These are phyloP conservation scores for Talaromyces adpressus DNA, from an alignment of 495 filamentous ascomycete genomes.

Conservation along the genomic window DNA sequence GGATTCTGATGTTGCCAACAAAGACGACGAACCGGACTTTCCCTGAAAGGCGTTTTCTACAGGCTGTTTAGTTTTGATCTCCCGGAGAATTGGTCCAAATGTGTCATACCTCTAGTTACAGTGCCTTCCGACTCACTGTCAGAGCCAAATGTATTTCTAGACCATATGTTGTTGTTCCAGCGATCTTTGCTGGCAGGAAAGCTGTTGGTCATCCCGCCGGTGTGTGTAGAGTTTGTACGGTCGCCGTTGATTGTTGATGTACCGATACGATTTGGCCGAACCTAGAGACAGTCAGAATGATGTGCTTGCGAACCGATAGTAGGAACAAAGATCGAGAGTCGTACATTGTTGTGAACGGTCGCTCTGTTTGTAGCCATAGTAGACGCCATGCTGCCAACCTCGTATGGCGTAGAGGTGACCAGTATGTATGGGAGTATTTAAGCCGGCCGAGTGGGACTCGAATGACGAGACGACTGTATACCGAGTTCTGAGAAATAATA, in stretches of 20 bases:
- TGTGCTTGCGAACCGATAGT: background rate
- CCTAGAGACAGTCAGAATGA: conserved; percentile 15
- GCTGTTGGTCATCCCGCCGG: conserved; percentile 30
- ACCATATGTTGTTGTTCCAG: conserved; percentile 58
- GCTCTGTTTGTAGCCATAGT: conserved; percentile 33
- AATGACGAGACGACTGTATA: background rate
- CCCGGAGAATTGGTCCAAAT: background rate
- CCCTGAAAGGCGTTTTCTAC: conserved; percentile 32
- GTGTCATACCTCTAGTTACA: conserved; percentile 5
- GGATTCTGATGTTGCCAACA: conserved; percentile 58
- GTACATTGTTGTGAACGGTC: conserved; percentile 36
- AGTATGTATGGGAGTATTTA: conserved; percentile 1
- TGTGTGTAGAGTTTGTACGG: conserved; percentile 28
- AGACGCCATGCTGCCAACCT: conserved; percentile 25
- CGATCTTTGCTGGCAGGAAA: conserved; percentile 40
- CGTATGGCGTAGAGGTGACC: background rate
- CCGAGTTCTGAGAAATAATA: background rate
- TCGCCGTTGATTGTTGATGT: conserved; percentile 35
- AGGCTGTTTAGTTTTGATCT: background rate
- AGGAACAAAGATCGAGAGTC: conserved; percentile 3
- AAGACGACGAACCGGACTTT: conserved; percentile 58
- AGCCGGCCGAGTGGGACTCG: background rate
- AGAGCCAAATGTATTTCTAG: conserved; percentile 44
- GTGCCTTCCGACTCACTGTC: conserved; percentile 14
- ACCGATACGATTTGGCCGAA: conserved; percentile 34